Base-by-base conservation (phyloP, 2,329 filamentous ascomycete genomes). In the Aspergillus pseudoviridinutans region DNA sequence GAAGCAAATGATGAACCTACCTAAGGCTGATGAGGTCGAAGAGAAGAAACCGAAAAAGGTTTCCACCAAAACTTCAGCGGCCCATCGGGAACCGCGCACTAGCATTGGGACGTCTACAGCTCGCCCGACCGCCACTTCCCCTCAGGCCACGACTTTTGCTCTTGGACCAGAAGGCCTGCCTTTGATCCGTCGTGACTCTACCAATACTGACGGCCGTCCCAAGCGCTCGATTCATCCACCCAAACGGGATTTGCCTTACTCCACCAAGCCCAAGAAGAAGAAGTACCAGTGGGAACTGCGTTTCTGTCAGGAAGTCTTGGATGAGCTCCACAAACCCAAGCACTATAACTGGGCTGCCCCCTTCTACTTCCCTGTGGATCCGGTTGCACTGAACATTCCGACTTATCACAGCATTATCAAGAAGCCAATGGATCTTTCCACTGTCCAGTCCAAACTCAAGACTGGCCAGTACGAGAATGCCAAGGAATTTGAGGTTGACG, bases 181-280 rank as follows among this genome's bases (percentile, higher is more conserved):
- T 8, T 81, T 91, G 42, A 94, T 94, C 62, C 88, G 94, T 54
- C 89, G 93, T 22, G 91, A 95, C 67, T 96, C 91, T 1, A 88
- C 86, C 5, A 88, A 87, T 57, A 82, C 84, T 4, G 90, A 92
- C 64, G 89, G 87, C 56, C 86, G 94, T 53, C 92, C 93, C 10
- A 97, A 97, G 80, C 88, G 94, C 54, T 91, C 93, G 14, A 96
- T 97, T 55, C 91, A 96, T 67, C 90, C 92, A 8, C 92, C 94
- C 0, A 92, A 93, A 69, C 92, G 93, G 64, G 94, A 97, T 70
- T 82, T 97, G n/a, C 89, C 92, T 7, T 97, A 97, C 71, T 84
- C 87, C 20, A 87, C 88, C 61, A 91, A 92, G 70, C 90, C 91
- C 10, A 95, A 95, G 79, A 92, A 87, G 77, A 90, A 96, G 85